Conservation (phyloP, 257 asterid species). For the Solanum ossicruentum region DNA sequence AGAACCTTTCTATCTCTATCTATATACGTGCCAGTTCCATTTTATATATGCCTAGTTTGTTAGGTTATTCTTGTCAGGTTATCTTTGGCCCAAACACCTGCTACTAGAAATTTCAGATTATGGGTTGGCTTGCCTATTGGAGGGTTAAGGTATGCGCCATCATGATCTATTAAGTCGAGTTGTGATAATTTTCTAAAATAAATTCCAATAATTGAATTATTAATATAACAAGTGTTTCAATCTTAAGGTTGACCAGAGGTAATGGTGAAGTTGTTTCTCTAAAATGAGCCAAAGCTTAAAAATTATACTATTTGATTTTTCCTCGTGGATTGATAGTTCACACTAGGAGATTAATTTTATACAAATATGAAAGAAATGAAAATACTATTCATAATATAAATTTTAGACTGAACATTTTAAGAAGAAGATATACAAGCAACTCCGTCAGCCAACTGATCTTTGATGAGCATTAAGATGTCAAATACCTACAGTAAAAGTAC, state of each 20-base stretch:
- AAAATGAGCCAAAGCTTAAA: neutral
- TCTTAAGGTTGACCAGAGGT: neutral
- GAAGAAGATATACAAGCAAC: constrained; percentile 1
- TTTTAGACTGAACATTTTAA: neutral
- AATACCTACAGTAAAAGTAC: constrained; percentile 32
- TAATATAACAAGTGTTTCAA: neutral
- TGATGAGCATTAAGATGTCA: constrained; percentile 41
- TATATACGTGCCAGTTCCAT: too few relatives aligned
- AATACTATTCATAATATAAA: neutral
- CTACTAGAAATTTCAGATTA: too few relatives aligned
- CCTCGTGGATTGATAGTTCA: neutral
- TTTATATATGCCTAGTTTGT: too few relatives aligned
- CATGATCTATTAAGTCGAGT: too few relatives aligned
- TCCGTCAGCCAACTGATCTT: constrained; percentile 29
- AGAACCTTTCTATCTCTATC: too few relatives aligned
- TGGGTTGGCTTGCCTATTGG: too few relatives aligned
- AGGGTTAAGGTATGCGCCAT: too few relatives aligned
- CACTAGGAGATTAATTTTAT: neutral
- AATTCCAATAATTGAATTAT: neutral
- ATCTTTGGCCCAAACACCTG: too few relatives aligned
- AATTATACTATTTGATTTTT: too few relatives aligned
- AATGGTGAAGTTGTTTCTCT: neutral
- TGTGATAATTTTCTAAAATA: too few relatives aligned
- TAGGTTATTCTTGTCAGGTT: too few relatives aligned
- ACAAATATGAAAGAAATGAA: too few relatives aligned